phyloP scores from a whole-genome alignment of 2,329 filamentous ascomycete genomes.

The Ceratocystis cubensis region DNA sequence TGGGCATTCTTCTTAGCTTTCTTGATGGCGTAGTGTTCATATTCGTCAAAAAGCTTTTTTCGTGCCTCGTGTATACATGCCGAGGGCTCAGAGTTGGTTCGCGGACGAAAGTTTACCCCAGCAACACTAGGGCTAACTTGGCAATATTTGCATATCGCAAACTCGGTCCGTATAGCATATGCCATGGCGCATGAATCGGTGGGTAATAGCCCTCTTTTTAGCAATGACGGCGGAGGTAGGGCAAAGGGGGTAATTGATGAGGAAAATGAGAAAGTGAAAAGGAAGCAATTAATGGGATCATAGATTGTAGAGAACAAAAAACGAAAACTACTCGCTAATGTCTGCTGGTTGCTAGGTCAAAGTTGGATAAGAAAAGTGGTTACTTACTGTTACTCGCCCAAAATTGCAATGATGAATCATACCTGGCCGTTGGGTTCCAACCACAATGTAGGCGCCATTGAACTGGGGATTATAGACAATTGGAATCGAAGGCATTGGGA shows the following conservation, averaged over 20 bases:
- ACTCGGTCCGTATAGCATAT: neutral
- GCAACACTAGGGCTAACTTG: neutral
- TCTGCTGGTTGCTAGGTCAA: neutral
- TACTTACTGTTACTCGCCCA: neutral
- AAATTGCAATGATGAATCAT: neutral
- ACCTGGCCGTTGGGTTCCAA: neutral
- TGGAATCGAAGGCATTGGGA: slow-evolving; percentile 2
- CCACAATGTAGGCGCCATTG: neutral
- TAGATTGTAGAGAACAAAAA: neutral
- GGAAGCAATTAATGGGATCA: neutral
- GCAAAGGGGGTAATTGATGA: neutral
- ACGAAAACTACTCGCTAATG: neutral
- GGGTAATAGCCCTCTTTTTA: neutral
- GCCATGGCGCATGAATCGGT: neutral
- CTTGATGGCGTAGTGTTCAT: neutral
- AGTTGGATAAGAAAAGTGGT: neutral
- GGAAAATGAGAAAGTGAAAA: neutral
- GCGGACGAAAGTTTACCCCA: neutral
- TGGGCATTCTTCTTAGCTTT: neutral
- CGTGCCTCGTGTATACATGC: neutral
- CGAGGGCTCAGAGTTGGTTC: neutral
- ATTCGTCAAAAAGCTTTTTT: slow-evolving; percentile 4
- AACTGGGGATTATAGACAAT: neutral
- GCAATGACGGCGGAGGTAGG: neutral
- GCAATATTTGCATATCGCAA: neutral